Evolutionary conservation across 768 basidiomycete species (phyloP), one percentile per base, ranked within the genome.

Genomic region (Nevesoporus exiguus): DNA sequence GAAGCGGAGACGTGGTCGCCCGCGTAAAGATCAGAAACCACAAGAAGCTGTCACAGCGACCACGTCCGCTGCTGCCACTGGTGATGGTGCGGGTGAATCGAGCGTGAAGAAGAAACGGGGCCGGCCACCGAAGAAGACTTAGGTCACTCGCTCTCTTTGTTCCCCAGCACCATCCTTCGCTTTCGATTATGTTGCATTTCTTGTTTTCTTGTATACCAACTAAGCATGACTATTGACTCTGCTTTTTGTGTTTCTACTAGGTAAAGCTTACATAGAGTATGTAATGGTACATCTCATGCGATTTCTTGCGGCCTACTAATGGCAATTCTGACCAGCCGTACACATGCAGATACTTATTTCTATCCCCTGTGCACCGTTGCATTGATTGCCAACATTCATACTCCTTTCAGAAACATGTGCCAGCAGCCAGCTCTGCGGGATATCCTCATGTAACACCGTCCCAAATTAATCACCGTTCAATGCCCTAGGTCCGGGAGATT

Each of bases 1-100:
- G 46, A 90, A 89, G 71, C 78, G 85, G 63, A 83, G 79, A 70
- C 80, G 89, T 57, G 88, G 88, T 37, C 83, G 88, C 56, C 88
- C 89, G 52, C 85, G 83, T 59, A 90, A 90, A 52, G 65, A 66
- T 71, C 76, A 81, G 51, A 84, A 80, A 69, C 76, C 77, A 53
- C 55, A 68, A 50, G 72, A 78, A 22, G 61, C 67, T 49, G 66
- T 64, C 47, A 73, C 78, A 39, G 73, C 70, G 19, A 67, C 74
- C 48, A 67, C 71, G 0, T 49, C 65, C 39, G 52, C 58, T 15
- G 14, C 58, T 41, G 36, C 55, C 21, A 60, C 67, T 56, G 77
- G 70, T 10, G 75, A 73, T 45, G 73, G 76, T 54, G 66, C 60
- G 34, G 73, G 74, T 37, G 85, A 85, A 64, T 60, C 82, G 55